Percentiles rank a stretch among this genome's conserved stretches.
Evolutionary conservation across 345 rosid species (phyloP).

Genomic region (Heritiera littoralis): DNA sequence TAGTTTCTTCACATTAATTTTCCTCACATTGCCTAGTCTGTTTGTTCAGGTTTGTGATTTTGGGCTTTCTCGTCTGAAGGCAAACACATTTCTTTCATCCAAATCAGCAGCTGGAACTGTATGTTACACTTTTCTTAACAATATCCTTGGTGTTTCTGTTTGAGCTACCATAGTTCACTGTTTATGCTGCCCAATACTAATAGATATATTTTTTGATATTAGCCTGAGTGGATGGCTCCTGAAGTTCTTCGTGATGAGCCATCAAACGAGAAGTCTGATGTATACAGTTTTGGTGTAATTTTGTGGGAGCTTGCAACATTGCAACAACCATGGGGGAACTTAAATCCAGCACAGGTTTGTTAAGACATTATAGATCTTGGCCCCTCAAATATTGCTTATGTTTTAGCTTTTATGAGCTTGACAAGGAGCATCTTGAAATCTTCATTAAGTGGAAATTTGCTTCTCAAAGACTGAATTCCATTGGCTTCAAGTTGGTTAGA

Average conservation of each 20-base stretch:
- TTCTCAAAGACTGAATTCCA: background rate
- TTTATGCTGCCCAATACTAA: conserved; percentile 16
- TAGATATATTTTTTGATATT: conserved; percentile 23
- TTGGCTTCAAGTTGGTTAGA: background rate
- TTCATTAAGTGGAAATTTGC: background rate
- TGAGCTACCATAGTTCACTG: background rate
- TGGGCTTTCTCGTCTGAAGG: conserved; percentile 97
- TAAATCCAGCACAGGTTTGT: conserved; percentile 97
- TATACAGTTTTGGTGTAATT: conserved; percentile 96
- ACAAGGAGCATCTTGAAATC: background rate
- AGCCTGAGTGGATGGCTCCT: conserved; percentile 99
- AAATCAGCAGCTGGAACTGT: conserved; percentile 99
- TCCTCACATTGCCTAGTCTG: conserved; percentile 19
- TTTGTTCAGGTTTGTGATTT: conserved; percentile 87
- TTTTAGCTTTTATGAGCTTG: conserved; percentile 5
- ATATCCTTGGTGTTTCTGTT: conserved; percentile 11
- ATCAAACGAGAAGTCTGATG: conserved; percentile 93
- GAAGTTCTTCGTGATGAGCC: conserved; percentile 97
- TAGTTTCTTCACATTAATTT: conserved; percentile 13
- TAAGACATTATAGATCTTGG: background rate
- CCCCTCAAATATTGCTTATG: background rate
- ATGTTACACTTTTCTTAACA: conserved; percentile 45
- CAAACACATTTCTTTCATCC: conserved; percentile 93
- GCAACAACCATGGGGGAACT: conserved; percentile 94
- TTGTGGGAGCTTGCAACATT: conserved; percentile 97